Base-by-base conservation (phyloP, 768 basidiomycete species). In the Tulasnella sp. region DNA sequence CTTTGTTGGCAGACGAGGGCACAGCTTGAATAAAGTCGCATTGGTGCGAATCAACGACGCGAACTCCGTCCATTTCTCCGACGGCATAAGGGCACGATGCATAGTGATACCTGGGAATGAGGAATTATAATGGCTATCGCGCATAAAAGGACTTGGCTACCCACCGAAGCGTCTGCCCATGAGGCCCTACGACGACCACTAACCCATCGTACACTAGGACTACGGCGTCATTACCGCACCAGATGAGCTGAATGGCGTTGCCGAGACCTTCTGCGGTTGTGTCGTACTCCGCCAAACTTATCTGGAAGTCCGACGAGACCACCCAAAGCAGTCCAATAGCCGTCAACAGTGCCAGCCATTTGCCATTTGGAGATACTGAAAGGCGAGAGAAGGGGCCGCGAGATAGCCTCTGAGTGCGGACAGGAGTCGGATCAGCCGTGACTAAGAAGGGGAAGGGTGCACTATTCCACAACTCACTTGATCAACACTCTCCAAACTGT, bases 201-300 rank as follows among this genome's bases (percentile, higher is more conserved):
- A 91, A 83, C 25, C 87, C 84, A 58, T 89, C 88, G 94, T 95
- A 98, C 25, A 91, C 91, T 22, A 97, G 86, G 3, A 95, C 85
- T 67, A 99, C 91, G 0, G 96, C 94, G 83, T 99, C 96, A 81
- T 95, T 94, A 0, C 96, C 96, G 82, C 96, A 98, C 97, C 97
- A 99, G 80, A 92, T 92, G 0, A 95, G 90, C 79, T 91, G 91
- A 42, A 86, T 85, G 2, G 77, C 84, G 7, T 79, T 81, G 12
- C 73, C 75, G 8, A 80, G 72, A 45, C 76, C 86, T 67, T 81
- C 77, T 36, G 84, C 85, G 9, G 82, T 85, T 1, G 92, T 92
- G 76, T 95, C 89, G 79, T 93, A 95, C 81, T 97, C 96, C 3
- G 94, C 93, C 79, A 97, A 87, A 80, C 88, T 93, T 54, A 93